These are phyloP conservation scores for Penicillium desertorum DNA, from an alignment of 495 filamentous ascomycete genomes.

Conservation along the genomic window DNA sequence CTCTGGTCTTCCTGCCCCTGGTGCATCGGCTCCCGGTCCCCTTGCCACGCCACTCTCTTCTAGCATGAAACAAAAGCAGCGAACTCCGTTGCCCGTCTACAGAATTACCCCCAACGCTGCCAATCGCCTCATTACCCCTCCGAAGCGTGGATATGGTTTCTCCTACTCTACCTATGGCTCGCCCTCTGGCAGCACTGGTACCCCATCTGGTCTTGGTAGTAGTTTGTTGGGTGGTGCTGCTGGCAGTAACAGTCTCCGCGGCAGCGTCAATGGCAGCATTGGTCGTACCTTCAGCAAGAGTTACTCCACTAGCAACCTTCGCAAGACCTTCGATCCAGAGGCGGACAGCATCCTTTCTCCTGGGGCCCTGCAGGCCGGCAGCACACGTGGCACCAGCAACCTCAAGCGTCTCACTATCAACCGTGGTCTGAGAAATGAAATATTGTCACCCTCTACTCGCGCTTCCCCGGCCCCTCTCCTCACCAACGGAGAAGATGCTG, in stretches of 20 bases:
- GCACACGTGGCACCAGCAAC: constrained; percentile 59
- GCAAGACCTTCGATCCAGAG: constrained; percentile 60
- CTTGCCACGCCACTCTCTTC: constrained; percentile 83
- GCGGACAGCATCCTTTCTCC: constrained; percentile 83
- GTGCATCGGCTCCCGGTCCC: constrained; percentile 69
- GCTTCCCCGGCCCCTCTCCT: constrained; percentile 40
- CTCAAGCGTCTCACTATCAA: constrained; percentile 91
- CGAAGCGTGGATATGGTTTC: constrained; percentile 80
- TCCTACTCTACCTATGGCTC: constrained; percentile 86
- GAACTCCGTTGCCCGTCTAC: constrained; percentile 77
- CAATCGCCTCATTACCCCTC: constrained; percentile 76
- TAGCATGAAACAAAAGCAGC: constrained; percentile 68
- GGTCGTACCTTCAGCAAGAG: constrained; percentile 62
- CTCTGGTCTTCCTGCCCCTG: constrained; percentile 61
- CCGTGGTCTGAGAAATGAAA: constrained; percentile 72
- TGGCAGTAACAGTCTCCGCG: constrained; percentile 46
- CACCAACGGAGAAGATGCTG: constrained; percentile 50
- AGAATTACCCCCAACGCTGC: constrained; percentile 81
- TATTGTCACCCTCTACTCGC: constrained; percentile 53
- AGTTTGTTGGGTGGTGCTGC: constrained; percentile 55
- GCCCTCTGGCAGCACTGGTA: constrained; percentile 69
- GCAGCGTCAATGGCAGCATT: constrained; percentile 53
- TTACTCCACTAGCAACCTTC: constrained; percentile 65
- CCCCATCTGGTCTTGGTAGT: constrained; percentile 62
- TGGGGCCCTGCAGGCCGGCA: constrained; percentile 75